Percentiles rank a stretch among this genome's conserved stretches.
phyloP scores from a whole-genome alignment of 257 asterid genomes.

The Solanum pennellii region DNA sequence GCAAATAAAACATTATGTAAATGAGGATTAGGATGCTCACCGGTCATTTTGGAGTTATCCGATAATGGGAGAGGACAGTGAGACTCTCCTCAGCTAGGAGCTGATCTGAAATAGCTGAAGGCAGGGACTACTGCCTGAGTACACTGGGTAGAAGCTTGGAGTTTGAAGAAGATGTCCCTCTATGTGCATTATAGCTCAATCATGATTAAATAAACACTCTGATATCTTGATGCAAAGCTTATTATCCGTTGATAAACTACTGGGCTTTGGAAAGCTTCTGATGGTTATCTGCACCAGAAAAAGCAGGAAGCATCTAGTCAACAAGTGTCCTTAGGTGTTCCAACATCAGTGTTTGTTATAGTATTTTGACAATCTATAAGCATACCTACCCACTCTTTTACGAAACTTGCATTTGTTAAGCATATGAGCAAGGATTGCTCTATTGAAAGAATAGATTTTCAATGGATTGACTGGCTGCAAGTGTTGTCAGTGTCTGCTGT shows the following conservation, averaged over 20 bases:
- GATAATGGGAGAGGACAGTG: background rate
- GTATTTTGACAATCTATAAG: background rate
- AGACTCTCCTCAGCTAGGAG: background rate
- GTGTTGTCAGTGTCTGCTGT: background rate
- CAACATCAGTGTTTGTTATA: background rate
- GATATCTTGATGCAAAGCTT: background rate
- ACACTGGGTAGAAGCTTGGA: background rate
- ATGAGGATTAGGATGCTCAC: background rate
- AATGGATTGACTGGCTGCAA: background rate
- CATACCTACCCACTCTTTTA: background rate
- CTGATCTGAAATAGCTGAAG: background rate
- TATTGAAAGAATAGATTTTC: background rate
- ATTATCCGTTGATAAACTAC: background rate
- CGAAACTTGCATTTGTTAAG: background rate
- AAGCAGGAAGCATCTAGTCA: background rate
- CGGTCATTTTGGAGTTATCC: background rate
- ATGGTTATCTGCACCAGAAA: background rate
- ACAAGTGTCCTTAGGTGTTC: background rate
- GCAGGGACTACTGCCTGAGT: background rate
- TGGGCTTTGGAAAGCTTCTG: background rate
- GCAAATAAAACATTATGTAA: background rate
- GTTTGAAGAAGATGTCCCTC: background rate
- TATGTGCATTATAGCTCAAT: background rate
- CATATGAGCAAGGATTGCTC: background rate
- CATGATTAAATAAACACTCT: background rate